These are phyloP conservation scores for Chloropicon primus DNA, from an alignment of 139 green algal species.

Conservation along the genomic window DNA sequence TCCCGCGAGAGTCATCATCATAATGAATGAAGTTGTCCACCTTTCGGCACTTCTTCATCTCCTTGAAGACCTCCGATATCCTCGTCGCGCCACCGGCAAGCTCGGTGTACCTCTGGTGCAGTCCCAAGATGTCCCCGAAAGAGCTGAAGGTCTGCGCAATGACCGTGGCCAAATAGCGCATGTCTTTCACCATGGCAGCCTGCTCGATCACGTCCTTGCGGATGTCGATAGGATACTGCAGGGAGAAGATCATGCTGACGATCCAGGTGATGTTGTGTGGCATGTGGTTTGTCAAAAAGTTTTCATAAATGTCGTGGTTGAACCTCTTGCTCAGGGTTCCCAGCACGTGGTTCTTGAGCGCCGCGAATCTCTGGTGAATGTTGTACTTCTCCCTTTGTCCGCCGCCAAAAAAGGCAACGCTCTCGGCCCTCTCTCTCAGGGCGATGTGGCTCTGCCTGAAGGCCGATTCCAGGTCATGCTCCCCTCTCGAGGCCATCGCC, in stretches of 20 bases:
- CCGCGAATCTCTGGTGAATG: slow-evolving; percentile 22
- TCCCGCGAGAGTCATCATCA: not conserved
- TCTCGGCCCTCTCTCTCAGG: slow-evolving; percentile 24
- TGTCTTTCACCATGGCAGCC: slow-evolving; percentile 37
- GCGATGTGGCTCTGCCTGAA: not conserved
- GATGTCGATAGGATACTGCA: slow-evolving; percentile 52
- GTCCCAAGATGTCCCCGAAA: slow-evolving; percentile 86
- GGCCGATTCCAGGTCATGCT: slow-evolving; percentile 34
- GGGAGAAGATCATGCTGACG: slow-evolving; percentile 58
- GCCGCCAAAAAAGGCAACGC: slow-evolving; percentile 52
- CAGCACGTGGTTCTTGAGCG: slow-evolving; percentile 24
- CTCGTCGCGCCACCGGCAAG: slow-evolving; percentile 75
- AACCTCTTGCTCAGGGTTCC: slow-evolving; percentile 14
- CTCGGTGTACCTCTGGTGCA: slow-evolving; percentile 86
- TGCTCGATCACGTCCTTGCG: not conserved
- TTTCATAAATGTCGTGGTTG: slow-evolving; percentile 42
- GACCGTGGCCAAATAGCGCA: slow-evolving; percentile 59
- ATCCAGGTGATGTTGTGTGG: slow-evolving; percentile 66
- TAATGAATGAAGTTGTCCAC: slow-evolving; percentile 4
- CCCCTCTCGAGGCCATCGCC: slow-evolving; percentile 20
- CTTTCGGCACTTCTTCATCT: slow-evolving; percentile 27
- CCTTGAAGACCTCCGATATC: slow-evolving; percentile 83
- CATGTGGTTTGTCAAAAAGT: slow-evolving; percentile 68
- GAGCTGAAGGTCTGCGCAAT: slow-evolving; percentile 55
- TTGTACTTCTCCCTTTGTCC: slow-evolving; percentile 29